A percentile compares a stretch with the other conserved stretches of the same genome.
Conservation (phyloP, 306 rosid species). For the Carpinus fangiana region DNA sequence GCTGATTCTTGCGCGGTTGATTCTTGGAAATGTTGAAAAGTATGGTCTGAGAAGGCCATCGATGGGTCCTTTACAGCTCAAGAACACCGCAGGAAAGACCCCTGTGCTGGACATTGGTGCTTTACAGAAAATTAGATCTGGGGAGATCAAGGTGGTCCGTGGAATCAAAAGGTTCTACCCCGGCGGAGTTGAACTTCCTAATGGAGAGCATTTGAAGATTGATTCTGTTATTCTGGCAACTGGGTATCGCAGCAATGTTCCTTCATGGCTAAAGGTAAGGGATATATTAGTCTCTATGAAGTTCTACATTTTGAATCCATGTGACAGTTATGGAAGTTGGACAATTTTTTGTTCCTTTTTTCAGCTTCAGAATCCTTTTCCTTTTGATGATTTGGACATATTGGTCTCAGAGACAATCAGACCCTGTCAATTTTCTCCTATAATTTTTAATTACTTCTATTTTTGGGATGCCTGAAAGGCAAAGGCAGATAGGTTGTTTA, state of each 20-base stretch:
- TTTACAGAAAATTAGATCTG: constrained; percentile 65
- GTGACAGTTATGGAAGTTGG: constrained; percentile 49
- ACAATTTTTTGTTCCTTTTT: background rate
- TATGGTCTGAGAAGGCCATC: constrained; percentile 72
- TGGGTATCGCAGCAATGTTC: constrained; percentile 93
- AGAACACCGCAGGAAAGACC: constrained; percentile 77
- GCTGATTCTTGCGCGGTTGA: constrained; percentile 50
- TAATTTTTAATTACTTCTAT: background rate
- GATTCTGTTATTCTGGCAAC: constrained; percentile 93
- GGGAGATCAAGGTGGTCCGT: constrained; percentile 76
- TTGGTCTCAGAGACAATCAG: background rate
- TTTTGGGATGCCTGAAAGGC: background rate
- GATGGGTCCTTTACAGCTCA: constrained; percentile 71
- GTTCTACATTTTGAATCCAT: constrained; percentile 32
- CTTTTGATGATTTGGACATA: constrained; percentile 4
- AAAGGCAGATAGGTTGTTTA: background rate
- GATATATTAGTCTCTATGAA: too few relatives aligned
- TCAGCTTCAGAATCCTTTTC: constrained; percentile 28
- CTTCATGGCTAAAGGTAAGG: constrained; percentile 94
- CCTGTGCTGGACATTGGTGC: constrained; percentile 92
- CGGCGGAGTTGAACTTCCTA: constrained; percentile 69
- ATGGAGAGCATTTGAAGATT: constrained; percentile 58
- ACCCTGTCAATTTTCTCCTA: background rate
- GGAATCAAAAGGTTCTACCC: constrained; percentile 66
- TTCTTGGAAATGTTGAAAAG: constrained; percentile 68